Evolutionary conservation across 208 protist genomes (phyloP).

Genomic region (Trichomonas vaginalis): DNA sequence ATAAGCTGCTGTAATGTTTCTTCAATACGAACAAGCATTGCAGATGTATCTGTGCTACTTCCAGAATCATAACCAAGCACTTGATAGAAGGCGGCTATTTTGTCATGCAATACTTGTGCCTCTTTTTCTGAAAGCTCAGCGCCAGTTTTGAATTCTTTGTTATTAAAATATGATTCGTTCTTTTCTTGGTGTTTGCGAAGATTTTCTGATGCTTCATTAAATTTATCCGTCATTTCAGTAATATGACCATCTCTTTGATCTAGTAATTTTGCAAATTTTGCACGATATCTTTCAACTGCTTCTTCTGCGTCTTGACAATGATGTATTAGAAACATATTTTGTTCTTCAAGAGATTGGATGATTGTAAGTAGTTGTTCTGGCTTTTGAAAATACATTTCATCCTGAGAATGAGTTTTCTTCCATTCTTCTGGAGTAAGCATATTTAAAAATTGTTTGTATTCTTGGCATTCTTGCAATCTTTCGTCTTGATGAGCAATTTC

Average conservation of each 20-base stretch:
- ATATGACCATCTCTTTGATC: neutral
- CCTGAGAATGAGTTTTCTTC: neutral
- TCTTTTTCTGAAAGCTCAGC: neutral
- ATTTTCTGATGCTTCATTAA: neutral
- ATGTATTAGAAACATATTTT: neutral
- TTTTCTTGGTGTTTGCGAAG: neutral
- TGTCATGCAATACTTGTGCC: neutral
- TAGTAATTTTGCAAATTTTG: neutral
- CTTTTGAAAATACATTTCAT: neutral
- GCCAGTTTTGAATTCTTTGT: neutral
- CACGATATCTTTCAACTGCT: neutral
- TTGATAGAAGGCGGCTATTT: neutral
- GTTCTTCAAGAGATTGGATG: neutral
- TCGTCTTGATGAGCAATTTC: constrained; percentile 2
- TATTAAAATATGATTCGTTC: neutral
- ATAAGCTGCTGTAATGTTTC: neutral
- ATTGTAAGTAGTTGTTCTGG: neutral
- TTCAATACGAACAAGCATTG: neutral
- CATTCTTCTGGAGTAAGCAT: neutral
- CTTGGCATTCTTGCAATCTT: constrained; percentile 1
- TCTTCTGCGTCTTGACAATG: constrained; percentile 15
- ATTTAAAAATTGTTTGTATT: neutral
- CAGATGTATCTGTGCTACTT: neutral
- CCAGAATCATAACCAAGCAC: neutral
- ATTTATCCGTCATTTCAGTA: neutral